Evolutionary conservation across 306 rosid genomes (phyloP).

Genomic region (Clitoria ternatea): DNA sequence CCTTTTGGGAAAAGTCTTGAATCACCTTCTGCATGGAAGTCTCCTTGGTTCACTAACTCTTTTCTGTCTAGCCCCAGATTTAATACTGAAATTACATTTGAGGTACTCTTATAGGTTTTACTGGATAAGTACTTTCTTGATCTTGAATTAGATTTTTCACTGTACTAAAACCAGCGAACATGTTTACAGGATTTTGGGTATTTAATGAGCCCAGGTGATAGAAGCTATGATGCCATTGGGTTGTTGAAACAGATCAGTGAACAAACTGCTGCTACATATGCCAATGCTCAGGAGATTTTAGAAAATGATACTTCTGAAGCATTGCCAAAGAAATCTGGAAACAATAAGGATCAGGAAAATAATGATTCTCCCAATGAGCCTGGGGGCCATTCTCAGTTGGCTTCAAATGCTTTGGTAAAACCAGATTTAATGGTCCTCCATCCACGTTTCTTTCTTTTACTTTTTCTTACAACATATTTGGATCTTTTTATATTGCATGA

Average conservation of each 20-base stretch:
- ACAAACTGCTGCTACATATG: constrained; percentile 80
- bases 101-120: constrained; percentile 56
- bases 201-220: constrained; percentile 80
- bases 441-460: constrained; percentile 4
- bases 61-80: constrained; percentile 62
- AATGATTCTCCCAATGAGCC: constrained; percentile 23
- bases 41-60: constrained; percentile 85
- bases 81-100: constrained; percentile 60
- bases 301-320: constrained; percentile 64
- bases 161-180: background rate
- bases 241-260: constrained; percentile 76
- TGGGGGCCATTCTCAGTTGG: constrained; percentile 37
- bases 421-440: background rate
- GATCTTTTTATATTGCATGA: background rate
- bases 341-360: constrained; percentile 30
- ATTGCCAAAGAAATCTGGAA: constrained; percentile 19
- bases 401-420: constrained; percentile 56
- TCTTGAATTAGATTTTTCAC: background rate
- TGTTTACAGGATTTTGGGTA: constrained; percentile 72
- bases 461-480: background rate
- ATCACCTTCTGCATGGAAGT: constrained; percentile 96
- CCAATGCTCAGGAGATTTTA: constrained; percentile 72
- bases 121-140: background rate
- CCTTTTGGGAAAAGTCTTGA: constrained; percentile 78
- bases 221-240: constrained; percentile 84